A percentile compares a stretch with the other conserved stretches of the same genome.
These are phyloP conservation scores for Fusarium scirpi DNA, from an alignment of 2,329 filamentous ascomycete species.

Conservation along the genomic window DNA sequence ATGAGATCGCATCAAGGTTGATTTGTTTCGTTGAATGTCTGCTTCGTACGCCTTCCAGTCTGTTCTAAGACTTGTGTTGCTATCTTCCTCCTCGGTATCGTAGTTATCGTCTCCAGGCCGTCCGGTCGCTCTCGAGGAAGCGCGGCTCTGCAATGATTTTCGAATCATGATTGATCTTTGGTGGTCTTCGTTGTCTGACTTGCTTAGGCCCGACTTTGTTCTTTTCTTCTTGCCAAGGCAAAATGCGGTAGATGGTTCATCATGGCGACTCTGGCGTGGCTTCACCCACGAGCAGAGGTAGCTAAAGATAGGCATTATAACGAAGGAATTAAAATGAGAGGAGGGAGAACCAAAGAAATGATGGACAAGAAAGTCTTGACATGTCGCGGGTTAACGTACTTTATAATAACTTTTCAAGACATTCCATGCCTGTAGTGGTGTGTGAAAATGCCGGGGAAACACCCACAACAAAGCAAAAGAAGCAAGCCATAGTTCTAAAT, in stretches of 20 bases:
- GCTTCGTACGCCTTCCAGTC: conserved; percentile 59
- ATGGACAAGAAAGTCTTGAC: not conserved
- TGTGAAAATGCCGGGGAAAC: conserved; percentile 29
- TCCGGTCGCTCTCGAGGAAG: conserved; percentile 38
- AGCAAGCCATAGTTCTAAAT: conserved; percentile 14
- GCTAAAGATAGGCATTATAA: conserved; percentile 40
- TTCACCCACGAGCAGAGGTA: conserved; percentile 44
- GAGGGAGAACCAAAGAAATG: conserved; percentile 6
- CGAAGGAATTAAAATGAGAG: not conserved
- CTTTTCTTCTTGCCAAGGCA: conserved; percentile 42
- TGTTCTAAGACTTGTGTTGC: conserved; percentile 39
- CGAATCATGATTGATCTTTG: conserved; percentile 57
- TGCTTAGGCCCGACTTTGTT: conserved; percentile 28
- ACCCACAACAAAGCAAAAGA: conserved; percentile 12
- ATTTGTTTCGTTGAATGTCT: conserved; percentile 47
- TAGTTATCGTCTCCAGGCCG: conserved; percentile 21
- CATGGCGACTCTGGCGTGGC: conserved; percentile 28
- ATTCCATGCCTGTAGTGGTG: conserved; percentile 12
- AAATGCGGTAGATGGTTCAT: conserved; percentile 32
- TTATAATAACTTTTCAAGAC: conserved; percentile 24
- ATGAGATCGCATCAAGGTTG: conserved; percentile 46
- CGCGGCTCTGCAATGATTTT: conserved; percentile 56
- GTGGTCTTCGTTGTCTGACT: conserved; percentile 51
- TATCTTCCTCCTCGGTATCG: conserved; percentile 40
- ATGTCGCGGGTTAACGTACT: not conserved